These are phyloP conservation scores for Pisolithus sp. DNA, from an alignment of 768 basidiomycete species.

Conservation along the genomic window DNA sequence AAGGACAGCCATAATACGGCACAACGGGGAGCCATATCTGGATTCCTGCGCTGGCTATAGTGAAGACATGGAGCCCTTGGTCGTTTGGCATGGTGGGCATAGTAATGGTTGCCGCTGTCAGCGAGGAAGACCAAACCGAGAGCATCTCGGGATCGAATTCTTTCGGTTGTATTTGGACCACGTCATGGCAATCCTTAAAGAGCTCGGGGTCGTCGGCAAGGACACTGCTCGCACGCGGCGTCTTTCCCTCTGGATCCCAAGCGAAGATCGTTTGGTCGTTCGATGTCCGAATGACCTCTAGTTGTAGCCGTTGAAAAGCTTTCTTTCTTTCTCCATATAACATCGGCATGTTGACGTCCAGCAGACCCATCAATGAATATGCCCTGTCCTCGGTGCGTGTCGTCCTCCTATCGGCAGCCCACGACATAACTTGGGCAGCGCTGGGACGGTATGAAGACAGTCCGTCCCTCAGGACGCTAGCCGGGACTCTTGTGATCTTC, in stretches of 20 bases:
- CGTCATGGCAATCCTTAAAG: background rate
- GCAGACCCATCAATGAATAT: slow-evolving; percentile 12
- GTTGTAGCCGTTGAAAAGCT: slow-evolving; percentile 5
- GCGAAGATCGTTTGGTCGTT: slow-evolving; percentile 4
- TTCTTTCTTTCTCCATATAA: slow-evolving; percentile 11
- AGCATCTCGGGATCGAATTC: background rate
- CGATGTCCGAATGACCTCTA: slow-evolving; percentile 3
- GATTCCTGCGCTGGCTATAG: background rate
- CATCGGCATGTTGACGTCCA: slow-evolving; percentile 9
- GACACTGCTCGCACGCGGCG: background rate
- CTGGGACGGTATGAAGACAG: background rate
- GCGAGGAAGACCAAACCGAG: background rate
- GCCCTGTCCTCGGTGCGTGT: slow-evolving; percentile 11
- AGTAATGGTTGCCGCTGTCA: no score
- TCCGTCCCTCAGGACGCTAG: background rate
- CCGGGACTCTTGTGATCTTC: background rate
- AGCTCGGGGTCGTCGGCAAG: background rate
- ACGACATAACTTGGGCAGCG: slow-evolving; percentile 1
- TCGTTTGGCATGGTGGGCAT: background rate
- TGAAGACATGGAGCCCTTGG: background rate
- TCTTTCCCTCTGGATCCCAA: background rate
- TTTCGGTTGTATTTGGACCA: background rate
- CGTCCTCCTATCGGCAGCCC: slow-evolving; percentile 14
- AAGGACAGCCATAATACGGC: background rate
- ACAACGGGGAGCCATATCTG: background rate